Evolutionary conservation across 345 rosid species (phyloP), one percentile per base, ranked within the genome.

Genomic region (Luvunga scandens): DNA sequence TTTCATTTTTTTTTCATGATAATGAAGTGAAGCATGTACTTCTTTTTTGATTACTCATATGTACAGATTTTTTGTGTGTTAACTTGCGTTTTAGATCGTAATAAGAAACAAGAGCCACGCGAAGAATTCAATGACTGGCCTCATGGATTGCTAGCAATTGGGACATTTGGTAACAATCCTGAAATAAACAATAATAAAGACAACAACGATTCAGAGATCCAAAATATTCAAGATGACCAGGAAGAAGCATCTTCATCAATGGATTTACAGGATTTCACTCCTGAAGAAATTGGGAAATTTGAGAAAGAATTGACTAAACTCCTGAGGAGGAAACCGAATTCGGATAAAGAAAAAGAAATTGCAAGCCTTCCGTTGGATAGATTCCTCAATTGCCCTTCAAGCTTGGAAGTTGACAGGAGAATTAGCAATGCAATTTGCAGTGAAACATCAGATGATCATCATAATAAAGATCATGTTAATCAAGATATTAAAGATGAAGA

Each of bases 61-160:
- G 16, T 69, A 1, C 18, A 70, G 30, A 1, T 59, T n/a, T 59
- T 9, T n/a, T 59, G 27, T n/a, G 24, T 22, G 45, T 34, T 22
- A 1, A 16, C 2, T 53, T 38, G 66, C 75, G 19, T 24, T 79
- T 16, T 24, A 88, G 97, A 80, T 65, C 85, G 80, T 62, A 69
- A 61, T 59, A 69, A 62, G 81, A 92, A 83, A 77, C 91, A 90
- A 82, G 94, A 89, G 64, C 82, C 89, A n/a, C 81, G 98, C 34
- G 97, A 95, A 73, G 98, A 95, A 81, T 95, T 92, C 82, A 92
- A 89, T 69, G 99, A 95, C 66, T 95, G 99, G 99, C 98, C 99
- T 63, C 91, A 89, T 12, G 95, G 93, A 9, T 75, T 95, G 83
- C 88, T 95, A 8, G 86, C 97, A 65, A 95, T 95, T 25, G 99